Evolutionary conservation across 2,329 filamentous ascomycete genomes (phyloP), one percentile per base, ranked within the genome.

Genomic region (Neofusicoccum cordaticola): DNA sequence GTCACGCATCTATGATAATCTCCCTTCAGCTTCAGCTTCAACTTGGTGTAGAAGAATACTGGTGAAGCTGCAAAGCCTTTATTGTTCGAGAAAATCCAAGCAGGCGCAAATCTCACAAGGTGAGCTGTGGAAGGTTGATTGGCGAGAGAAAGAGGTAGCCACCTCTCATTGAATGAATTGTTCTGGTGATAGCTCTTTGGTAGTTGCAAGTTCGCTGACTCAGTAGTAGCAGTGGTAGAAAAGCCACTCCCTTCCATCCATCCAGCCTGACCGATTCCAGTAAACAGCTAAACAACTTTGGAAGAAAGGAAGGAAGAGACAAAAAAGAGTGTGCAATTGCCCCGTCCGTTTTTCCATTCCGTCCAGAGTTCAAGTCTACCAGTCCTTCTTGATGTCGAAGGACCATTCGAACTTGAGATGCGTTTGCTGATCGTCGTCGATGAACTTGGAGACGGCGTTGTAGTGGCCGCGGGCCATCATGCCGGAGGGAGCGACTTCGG

Each of bases 381-480:
- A 98, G 77, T 97, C 92, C 86, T 98, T 99, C 81, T 90, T 86
- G 77, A 99, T 97, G 75, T 97, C 91, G 74, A 99, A 98, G 67
- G 89, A 88, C 95, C 95, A 99, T 73, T 96, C 90, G 78, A 99
- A 99, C 76, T 90, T 85, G 68, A 99, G 84, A 80, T 99, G 93
- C 68, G 86, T 89, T 80, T 92, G 88, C 78, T 95, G 90, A 81
- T 99, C 95, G 74, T 99, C 95, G 76, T 99, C 95, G 67, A 97
- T 86, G 78, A 99, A 99, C 79, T 88, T 92, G 70, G 93, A 97
- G 67, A 88, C 80, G 68, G 93, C 93, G 67, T 90, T 90, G 85
- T 99, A 99, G 80, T 93, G 88, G 68, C 93, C 95, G 67, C 95
- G 91, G 64, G 87, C 90, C 63, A 98, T 81, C 88, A 98, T 94